These are phyloP conservation scores for Fusarium drepaniforme DNA, from an alignment of 2,329 filamentous ascomycete species.

Conservation along the genomic window DNA sequence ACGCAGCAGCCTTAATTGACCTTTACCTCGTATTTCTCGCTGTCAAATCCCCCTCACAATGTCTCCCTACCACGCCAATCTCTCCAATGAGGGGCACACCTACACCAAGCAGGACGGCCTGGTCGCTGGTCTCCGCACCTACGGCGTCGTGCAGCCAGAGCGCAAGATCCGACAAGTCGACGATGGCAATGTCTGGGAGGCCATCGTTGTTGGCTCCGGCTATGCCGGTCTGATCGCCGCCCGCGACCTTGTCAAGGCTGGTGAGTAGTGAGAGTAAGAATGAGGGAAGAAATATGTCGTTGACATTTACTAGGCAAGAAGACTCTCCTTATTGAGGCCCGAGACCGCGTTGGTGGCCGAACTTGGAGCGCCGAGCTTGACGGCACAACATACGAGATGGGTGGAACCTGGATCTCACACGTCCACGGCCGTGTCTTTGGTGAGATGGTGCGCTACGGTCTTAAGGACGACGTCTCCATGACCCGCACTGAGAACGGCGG, in stretches of 20 bases:
- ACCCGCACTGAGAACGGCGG: conserved; percentile 7
- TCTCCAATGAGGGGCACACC: conserved; percentile 11
- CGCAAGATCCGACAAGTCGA: conserved; percentile 6
- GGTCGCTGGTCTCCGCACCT: conserved; percentile 7
- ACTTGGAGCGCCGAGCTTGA: conserved; percentile 14
- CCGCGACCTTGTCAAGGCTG: conserved; percentile 14
- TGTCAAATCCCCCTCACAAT: background rate
- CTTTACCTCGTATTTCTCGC: background rate
- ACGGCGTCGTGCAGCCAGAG: conserved; percentile 11
- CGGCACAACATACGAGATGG: conserved; percentile 16
- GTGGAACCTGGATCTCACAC: conserved; percentile 16
- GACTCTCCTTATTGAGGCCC: conserved; percentile 15
- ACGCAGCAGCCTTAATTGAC: background rate
- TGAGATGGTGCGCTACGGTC: conserved; percentile 16
- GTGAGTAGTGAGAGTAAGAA: background rate
- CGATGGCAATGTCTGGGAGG: conserved; percentile 1
- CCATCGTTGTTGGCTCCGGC: background rate
- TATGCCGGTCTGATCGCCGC: conserved; percentile 11
- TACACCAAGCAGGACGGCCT: conserved; percentile 12
- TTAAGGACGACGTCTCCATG: conserved; percentile 11
- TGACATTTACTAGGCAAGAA: background rate
- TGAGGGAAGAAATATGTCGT: background rate
- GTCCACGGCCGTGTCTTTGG: conserved; percentile 9
- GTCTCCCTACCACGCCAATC: conserved; percentile 11
- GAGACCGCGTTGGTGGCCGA: conserved; percentile 15